Conservation (phyloP, 805 yeast species). For the Ogataea paradorogensis region DNA sequence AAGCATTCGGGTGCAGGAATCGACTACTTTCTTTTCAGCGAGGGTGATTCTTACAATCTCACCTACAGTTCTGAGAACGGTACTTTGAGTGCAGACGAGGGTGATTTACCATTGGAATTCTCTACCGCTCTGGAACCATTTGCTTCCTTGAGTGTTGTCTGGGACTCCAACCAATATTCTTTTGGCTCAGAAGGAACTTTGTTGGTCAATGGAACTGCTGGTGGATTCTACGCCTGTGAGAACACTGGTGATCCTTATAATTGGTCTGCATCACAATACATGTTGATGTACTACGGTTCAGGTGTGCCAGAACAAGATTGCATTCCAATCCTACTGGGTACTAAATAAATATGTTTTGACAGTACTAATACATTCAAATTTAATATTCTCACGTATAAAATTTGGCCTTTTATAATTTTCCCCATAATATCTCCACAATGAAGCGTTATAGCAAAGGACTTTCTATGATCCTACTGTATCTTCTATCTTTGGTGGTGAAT, state of each 20-base stretch:
- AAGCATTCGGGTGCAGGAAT: constrained; percentile 47
- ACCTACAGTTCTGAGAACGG: constrained; percentile 18
- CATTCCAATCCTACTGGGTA: background rate
- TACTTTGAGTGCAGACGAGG: background rate
- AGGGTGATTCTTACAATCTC: constrained; percentile 18
- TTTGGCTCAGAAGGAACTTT: constrained; percentile 27
- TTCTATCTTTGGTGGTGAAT: constrained; percentile 16
- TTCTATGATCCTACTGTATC: constrained; percentile 17
- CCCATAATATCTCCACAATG: constrained; percentile 1
- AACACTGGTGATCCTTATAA: constrained; percentile 43
- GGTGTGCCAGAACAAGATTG: constrained; percentile 20
- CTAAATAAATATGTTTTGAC: background rate
- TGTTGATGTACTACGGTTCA: constrained; percentile 26
- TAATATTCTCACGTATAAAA: too few relatives aligned
- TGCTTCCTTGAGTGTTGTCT: background rate
- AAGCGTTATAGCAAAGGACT: constrained; percentile 16
- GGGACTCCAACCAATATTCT: constrained; percentile 5
- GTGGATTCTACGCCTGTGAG: constrained; percentile 41
- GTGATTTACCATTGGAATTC: background rate
- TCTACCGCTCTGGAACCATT: background rate
- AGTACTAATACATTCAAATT: too few relatives aligned
- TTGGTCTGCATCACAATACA: constrained; percentile 31
- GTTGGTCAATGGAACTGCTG: constrained; percentile 30
- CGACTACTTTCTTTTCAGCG: constrained; percentile 35
- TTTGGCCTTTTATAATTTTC: background rate